phyloP scores from a whole-genome alignment of 2,329 filamentous ascomycete genomes.

The Neospermospora avenae region DNA sequence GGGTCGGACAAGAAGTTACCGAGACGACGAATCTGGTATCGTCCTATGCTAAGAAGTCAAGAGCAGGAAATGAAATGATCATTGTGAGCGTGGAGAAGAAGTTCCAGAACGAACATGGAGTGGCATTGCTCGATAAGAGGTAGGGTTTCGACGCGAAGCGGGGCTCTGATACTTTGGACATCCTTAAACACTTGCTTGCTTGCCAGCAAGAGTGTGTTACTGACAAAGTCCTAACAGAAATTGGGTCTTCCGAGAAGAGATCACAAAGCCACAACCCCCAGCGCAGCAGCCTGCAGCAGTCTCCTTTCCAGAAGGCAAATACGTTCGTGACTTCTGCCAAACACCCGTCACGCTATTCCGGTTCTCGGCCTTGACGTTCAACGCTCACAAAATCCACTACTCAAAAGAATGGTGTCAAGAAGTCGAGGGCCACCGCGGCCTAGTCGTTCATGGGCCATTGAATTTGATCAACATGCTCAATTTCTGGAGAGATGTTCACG shows the following conservation, averaged over 20 bases:
- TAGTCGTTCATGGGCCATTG: slow-evolving; percentile 79
- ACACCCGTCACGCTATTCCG: slow-evolving; percentile 56
- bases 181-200: background rate
- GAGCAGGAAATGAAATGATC: slow-evolving; percentile 57
- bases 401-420: slow-evolving; percentile 51
- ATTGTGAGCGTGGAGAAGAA: slow-evolving; percentile 62
- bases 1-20: slow-evolving; percentile 52
- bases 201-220: slow-evolving; percentile 2
- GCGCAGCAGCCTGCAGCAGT: slow-evolving; percentile 16
- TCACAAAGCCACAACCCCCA: slow-evolving; percentile 26
- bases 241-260: slow-evolving; percentile 34
- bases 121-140: slow-evolving; percentile 53
- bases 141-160: slow-evolving; percentile 26
- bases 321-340: slow-evolving; percentile 35
- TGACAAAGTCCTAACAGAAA: slow-evolving; percentile 22
- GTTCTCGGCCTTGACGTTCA: slow-evolving; percentile 82
- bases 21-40: slow-evolving; percentile 55
- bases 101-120: slow-evolving; percentile 48
- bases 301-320: slow-evolving; percentile 19
- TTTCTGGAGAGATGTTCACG: slow-evolving; percentile 53
- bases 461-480: slow-evolving; percentile 71
- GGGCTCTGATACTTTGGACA: background rate
- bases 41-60: slow-evolving; percentile 52
- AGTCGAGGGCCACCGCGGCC: slow-evolving; percentile 57
- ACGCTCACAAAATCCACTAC: slow-evolving; percentile 82